Conservation (phyloP, 1,139 yeast genomes). For the Hemisphaericaspora lyxosophila region DNA sequence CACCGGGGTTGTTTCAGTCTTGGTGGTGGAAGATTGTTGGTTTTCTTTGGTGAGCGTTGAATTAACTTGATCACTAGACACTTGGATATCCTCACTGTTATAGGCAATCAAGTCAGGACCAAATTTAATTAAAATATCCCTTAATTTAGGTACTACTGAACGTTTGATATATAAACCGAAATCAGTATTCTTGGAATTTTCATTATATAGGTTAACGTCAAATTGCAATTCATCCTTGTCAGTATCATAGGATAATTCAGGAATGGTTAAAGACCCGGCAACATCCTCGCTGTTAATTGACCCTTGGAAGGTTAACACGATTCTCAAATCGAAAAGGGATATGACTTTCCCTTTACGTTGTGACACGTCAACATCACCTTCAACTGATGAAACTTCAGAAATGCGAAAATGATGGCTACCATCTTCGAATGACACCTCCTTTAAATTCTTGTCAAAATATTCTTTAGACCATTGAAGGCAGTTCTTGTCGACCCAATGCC, state of each 20-base stretch:
- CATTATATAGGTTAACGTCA: slow-evolving; percentile 66
- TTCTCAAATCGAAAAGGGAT: slow-evolving; percentile 78
- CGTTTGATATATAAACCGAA: slow-evolving; percentile 57
- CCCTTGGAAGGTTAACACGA: slow-evolving; percentile 64
- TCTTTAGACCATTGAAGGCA: slow-evolving; percentile 87
- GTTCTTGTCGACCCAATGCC: slow-evolving; percentile 99
- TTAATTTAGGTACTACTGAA: slow-evolving; percentile 66
- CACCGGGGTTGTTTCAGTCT: background rate
- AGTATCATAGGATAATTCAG: slow-evolving; percentile 95
- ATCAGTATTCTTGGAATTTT: slow-evolving; percentile 51
- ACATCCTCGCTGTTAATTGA: slow-evolving; percentile 34
- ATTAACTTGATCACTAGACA: slow-evolving; percentile 60
- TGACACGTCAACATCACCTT: slow-evolving; percentile 95
- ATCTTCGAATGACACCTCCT: slow-evolving; percentile 46
- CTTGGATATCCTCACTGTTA: slow-evolving; percentile 87
- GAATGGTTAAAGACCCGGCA: slow-evolving; percentile 75
- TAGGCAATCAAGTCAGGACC: slow-evolving; percentile 73
- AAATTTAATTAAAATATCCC: slow-evolving; percentile 58
- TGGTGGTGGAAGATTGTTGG: slow-evolving; percentile 32
- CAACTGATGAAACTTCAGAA: slow-evolving; percentile 62
- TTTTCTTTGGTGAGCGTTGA: slow-evolving; percentile 68
- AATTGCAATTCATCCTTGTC: slow-evolving; percentile 84
- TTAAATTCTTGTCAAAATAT: slow-evolving; percentile 64
- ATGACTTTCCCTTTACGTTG: slow-evolving; percentile 97
- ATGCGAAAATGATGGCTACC: slow-evolving; percentile 44